Evolutionary conservation across 2,329 filamentous ascomycete species (phyloP).

Genomic region (Acrodontium crateriforme): DNA sequence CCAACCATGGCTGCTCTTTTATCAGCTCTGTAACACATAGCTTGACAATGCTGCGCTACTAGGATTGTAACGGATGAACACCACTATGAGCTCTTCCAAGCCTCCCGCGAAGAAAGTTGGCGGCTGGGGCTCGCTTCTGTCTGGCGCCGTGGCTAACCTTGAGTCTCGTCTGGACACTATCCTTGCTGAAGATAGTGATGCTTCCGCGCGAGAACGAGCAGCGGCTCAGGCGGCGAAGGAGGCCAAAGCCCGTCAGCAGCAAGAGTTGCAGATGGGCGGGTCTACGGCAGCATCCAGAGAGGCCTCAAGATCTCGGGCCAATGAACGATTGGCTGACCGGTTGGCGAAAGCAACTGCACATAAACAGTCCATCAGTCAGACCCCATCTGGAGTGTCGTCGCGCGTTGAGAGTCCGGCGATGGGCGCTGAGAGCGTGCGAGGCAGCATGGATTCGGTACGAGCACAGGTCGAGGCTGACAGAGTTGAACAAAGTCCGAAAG

Average conservation of each 20-base stretch:
- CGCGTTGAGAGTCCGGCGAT: slow-evolving; percentile 40
- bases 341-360: slow-evolving; percentile 76
- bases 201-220: slow-evolving; percentile 28
- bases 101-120: slow-evolving; percentile 12
- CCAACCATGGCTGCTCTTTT: no score
- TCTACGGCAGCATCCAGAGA: slow-evolving; percentile 31
- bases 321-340: slow-evolving; percentile 77
- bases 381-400: slow-evolving; percentile 33
- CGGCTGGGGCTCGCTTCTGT: slow-evolving; percentile 48
- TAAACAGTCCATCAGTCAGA: slow-evolving; percentile 42
- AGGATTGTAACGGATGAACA: no score
- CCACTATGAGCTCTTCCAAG: not conserved
- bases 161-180: slow-evolving; percentile 89
- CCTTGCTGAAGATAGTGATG: slow-evolving; percentile 61
- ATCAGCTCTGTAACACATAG: slow-evolving; percentile 1
- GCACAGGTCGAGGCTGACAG: slow-evolving; percentile 10
- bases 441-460: slow-evolving; percentile 30
- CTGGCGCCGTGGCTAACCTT: slow-evolving; percentile 82
- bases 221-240: slow-evolving; percentile 22
- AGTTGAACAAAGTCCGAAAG: slow-evolving; percentile 2
- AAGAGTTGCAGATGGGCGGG: slow-evolving; percentile 6
- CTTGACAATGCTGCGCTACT: no score
- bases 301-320: slow-evolving; percentile 51
- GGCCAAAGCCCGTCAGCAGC: no score
- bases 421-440: slow-evolving; percentile 28